A percentile compares a stretch with the other conserved stretches of the same genome.
Evolutionary conservation across 1,284 basidiomycete genomes (phyloP).

Genomic region (Ustilago tritici): DNA sequence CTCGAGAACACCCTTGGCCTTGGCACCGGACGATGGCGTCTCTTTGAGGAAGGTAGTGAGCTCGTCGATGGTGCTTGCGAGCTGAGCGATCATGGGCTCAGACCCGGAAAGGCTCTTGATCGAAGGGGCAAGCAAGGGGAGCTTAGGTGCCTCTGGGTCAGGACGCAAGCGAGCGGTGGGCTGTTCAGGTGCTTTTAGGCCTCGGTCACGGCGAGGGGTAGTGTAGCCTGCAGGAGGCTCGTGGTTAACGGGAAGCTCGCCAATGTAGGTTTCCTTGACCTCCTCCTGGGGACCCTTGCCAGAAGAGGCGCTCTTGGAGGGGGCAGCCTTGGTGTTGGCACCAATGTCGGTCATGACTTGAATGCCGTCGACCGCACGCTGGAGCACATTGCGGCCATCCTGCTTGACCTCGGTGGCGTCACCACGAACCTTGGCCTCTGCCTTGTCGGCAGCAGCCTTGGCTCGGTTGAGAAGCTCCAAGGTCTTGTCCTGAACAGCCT

Average conservation of each 20-base stretch:
- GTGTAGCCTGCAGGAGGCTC: conserved; percentile 59
- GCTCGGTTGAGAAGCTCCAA: conserved; percentile 54
- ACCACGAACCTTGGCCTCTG: conserved; percentile 58
- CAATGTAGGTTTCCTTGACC: conserved; percentile 50
- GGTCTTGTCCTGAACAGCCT: conserved; percentile 51
- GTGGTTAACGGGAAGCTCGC: conserved; percentile 57
- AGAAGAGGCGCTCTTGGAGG: conserved; percentile 68
- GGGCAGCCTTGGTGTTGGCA: conserved; percentile 54
- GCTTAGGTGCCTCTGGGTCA: conserved; percentile 60
- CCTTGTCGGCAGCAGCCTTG: conserved; percentile 73
- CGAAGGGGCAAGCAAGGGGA: conserved; percentile 83
- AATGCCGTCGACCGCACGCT: conserved; percentile 49
- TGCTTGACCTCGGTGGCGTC: conserved; percentile 34
- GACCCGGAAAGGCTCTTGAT: conserved; percentile 83
- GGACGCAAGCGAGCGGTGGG: conserved; percentile 55
- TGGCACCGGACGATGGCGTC: conserved; percentile 71
- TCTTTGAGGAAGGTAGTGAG: conserved; percentile 82
- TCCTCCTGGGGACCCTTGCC: conserved; percentile 65
- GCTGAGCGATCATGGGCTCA: conserved; percentile 87
- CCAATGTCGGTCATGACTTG: conserved; percentile 59
- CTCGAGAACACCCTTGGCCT: conserved; percentile 74
- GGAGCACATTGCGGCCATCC: conserved; percentile 65
- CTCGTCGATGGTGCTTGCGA: conserved; percentile 92
- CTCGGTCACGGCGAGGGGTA: conserved; percentile 53
- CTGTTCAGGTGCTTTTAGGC: conserved; percentile 57